Conservation (phyloP, 305 asterid genomes). For the Ilex paraguariensis region DNA sequence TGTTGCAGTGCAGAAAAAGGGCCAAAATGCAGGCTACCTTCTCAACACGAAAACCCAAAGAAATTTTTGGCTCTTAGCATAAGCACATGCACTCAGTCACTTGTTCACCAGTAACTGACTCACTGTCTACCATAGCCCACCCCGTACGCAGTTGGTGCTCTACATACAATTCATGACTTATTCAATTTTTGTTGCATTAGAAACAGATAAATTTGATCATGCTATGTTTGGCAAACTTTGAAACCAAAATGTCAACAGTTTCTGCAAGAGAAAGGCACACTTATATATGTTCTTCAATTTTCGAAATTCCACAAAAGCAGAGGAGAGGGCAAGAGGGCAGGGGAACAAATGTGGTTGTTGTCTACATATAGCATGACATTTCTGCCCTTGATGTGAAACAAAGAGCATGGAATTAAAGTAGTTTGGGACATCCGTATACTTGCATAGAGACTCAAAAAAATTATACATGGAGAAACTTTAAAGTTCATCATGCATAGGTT, state of each 20-base stretch:
- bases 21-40: conserved; percentile 59
- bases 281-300: too few relatives aligned
- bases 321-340: too few relatives aligned
- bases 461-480: conserved; percentile 18
- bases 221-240: too few relatives aligned
- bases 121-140: not conserved
- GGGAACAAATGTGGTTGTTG: too few relatives aligned
- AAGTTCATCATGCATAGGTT: conserved; percentile 74
- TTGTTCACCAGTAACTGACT: conserved; percentile 3
- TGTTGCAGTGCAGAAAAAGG: conserved; percentile 69
- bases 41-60: conserved; percentile 55
- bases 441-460: too few relatives aligned
- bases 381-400: too few relatives aligned
- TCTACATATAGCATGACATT: too few relatives aligned
- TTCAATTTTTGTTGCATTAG: conserved; percentile 7
- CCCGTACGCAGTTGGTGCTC: not conserved
- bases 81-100: not conserved
- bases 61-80: conserved; percentile 80
- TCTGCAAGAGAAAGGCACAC: too few relatives aligned
- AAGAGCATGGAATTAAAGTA: too few relatives aligned
- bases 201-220: not conserved
- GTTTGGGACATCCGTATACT: too few relatives aligned
- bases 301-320: too few relatives aligned
- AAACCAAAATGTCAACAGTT: too few relatives aligned
- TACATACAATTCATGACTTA: conserved; percentile 7